A percentile compares a stretch with the other conserved stretches of the same genome.
Evolutionary conservation across 805 yeast genomes (phyloP).

Genomic region (Nakazawaea ambrosiae): DNA sequence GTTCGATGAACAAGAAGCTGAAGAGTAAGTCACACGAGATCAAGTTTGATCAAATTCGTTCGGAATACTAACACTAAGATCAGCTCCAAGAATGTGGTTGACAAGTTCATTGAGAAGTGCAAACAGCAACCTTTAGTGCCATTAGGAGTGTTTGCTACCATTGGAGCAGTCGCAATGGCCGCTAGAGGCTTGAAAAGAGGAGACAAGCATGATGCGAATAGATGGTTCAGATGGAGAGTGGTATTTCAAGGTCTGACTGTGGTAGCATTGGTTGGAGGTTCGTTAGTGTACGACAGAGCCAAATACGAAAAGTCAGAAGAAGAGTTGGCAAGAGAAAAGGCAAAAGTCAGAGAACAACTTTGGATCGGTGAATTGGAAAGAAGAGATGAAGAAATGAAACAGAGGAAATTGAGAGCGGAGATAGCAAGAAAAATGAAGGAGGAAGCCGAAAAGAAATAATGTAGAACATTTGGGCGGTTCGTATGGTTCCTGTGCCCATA

Average conservation of each 20-base stretch:
- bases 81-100: slow-evolving; percentile 5
- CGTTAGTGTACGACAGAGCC: slow-evolving; percentile 55
- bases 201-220: slow-evolving; percentile 68
- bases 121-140: slow-evolving; percentile 91
- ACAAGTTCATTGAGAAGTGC: slow-evolving; percentile 32
- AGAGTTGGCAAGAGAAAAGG: slow-evolving; percentile 65
- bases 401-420: slow-evolving; percentile 62
- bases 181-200: slow-evolving; percentile 71
- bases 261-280: slow-evolving; percentile 77
- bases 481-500: too few relatives aligned
- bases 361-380: slow-evolving; percentile 92
- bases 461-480: not conserved
- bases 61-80: not conserved
- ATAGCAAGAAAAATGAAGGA: slow-evolving; percentile 42
- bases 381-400: slow-evolving; percentile 68
- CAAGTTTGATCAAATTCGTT: not conserved
- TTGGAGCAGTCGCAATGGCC: slow-evolving; percentile 75
- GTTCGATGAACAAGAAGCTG: slow-evolving; percentile 32
- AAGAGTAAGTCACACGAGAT: slow-evolving; percentile 35
- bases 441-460: slow-evolving; percentile 19
- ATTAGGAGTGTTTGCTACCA: slow-evolving; percentile 68
- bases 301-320: slow-evolving; percentile 45
- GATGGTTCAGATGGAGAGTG: slow-evolving; percentile 86
- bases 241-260: slow-evolving; percentile 80
- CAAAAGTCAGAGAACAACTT: slow-evolving; percentile 73